Percentiles rank a stretch among this genome's conserved stretches.
Evolutionary conservation across 148 eudicot genomes (phyloP).

Genomic region (Agrostemma githago): DNA sequence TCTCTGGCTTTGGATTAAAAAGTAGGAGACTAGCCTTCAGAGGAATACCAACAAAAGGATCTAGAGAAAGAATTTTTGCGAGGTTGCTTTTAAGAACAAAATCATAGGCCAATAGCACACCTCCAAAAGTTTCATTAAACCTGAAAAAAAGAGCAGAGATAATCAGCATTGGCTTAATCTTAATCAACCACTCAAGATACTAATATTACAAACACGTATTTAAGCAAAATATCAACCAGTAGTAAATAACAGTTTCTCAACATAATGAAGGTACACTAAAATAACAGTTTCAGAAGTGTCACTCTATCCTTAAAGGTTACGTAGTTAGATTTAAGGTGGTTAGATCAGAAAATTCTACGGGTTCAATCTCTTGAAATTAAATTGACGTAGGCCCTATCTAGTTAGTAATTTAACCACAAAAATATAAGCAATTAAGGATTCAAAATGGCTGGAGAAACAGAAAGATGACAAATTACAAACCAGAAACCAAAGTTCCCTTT

Average conservation of each 20-base stretch:
- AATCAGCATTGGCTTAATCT: constrained; percentile 1
- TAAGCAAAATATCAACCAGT: not conserved
- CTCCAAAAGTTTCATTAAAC: constrained; percentile 70
- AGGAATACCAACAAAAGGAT: constrained; percentile 61
- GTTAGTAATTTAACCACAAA: too few species aligned
- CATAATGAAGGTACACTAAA: not conserved
- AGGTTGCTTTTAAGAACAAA: constrained; percentile 25
- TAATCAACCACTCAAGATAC: not conserved
- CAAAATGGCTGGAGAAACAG: too few species aligned
- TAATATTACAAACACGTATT: not conserved
- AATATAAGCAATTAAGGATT: too few species aligned
- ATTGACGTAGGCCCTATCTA: too few species aligned
- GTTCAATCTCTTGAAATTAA: too few species aligned
- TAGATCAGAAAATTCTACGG: too few species aligned
- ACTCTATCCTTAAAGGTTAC: too few species aligned
- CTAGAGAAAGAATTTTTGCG: constrained; percentile 55
- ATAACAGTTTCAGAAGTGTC: too few species aligned
- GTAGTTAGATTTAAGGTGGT: too few species aligned
- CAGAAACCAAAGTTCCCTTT: too few species aligned
- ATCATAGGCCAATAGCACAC: constrained; percentile 75
- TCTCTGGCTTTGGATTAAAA: constrained; percentile 70
- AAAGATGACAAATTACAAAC: too few species aligned
- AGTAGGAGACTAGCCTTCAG: constrained; percentile 54
- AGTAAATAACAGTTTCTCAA: not conserved
- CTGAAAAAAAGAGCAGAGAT: constrained; percentile 28